Evolutionary conservation across 148 eudicot species (phyloP).

Genomic region (Suaeda aralocaspica): DNA sequence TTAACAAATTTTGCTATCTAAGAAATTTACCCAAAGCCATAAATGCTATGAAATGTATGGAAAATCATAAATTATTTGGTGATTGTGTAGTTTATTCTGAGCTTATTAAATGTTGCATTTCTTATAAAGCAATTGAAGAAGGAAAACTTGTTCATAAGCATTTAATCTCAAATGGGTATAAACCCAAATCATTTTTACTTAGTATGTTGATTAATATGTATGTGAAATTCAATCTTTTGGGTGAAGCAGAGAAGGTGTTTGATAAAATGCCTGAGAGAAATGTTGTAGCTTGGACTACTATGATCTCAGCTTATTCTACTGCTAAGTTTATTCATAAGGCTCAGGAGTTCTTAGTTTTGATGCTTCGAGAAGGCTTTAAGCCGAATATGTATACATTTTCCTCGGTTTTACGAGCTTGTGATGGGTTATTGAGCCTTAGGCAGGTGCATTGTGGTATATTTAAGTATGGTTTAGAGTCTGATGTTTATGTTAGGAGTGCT

Average conservation of each 20-base stretch:
- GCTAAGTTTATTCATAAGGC: conserved; percentile 34
- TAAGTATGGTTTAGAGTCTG: conserved; percentile 42
- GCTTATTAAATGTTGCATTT: conserved; percentile 40
- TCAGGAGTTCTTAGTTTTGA: conserved; percentile 34
- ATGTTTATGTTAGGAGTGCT: conserved; percentile 48
- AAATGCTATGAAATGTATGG: conserved; percentile 28
- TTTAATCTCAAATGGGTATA: conserved; percentile 34
- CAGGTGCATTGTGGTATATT: conserved; percentile 41
- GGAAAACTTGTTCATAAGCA: conserved; percentile 44
- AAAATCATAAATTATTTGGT: conserved; percentile 32
- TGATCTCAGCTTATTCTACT: conserved; percentile 43
- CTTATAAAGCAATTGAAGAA: conserved; percentile 29
- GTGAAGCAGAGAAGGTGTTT: conserved; percentile 39
- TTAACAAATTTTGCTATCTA: conserved; percentile 28
- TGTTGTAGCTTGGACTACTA: conserved; percentile 49
- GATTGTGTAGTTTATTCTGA: conserved; percentile 38
- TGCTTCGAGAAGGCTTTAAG: conserved; percentile 33
- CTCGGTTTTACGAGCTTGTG: conserved; percentile 44
- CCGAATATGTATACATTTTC: conserved; percentile 52
- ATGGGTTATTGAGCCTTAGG: conserved; percentile 33
- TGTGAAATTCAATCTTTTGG: conserved; percentile 39
- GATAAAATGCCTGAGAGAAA: conserved; percentile 47
- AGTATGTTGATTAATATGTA: conserved; percentile 42
- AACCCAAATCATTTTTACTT: conserved; percentile 36
- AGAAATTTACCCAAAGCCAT: conserved; percentile 40